A percentile compares a stretch with the other conserved stretches of the same genome.
Evolutionary conservation across 2,329 filamentous ascomycete species (phyloP).

Genomic region (Colletotrichum zoysiae): DNA sequence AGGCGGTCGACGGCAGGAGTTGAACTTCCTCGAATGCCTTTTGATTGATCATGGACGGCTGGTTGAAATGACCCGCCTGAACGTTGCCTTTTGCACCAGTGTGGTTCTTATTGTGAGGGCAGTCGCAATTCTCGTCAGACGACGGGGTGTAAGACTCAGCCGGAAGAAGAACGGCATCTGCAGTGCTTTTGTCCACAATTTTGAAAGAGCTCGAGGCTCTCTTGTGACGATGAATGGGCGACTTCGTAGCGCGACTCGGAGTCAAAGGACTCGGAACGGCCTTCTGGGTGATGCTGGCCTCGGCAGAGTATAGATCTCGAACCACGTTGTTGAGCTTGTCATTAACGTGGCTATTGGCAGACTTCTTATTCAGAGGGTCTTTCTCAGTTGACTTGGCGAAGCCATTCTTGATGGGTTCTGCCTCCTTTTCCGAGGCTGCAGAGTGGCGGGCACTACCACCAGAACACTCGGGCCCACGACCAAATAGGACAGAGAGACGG

Average conservation of each 20-base stretch:
- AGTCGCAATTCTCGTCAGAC: background rate
- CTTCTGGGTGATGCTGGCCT: background rate
- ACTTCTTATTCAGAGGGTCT: background rate
- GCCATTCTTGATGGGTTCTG: background rate
- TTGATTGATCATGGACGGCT: background rate
- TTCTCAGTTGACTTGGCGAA: background rate
- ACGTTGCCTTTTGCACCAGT: background rate
- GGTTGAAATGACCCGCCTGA: background rate
- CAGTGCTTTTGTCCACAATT: conserved; percentile 20
- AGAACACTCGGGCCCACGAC: background rate
- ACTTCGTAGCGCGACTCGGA: background rate
- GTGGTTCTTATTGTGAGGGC: background rate
- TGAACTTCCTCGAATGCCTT: background rate
- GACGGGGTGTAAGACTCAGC: conserved; percentile 5
- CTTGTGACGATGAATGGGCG: conserved; percentile 31
- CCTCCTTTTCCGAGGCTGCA: background rate
- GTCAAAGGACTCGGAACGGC: background rate
- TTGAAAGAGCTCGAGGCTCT: conserved; percentile 22
- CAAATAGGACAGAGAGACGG: conserved; percentile 28
- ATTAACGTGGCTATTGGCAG: background rate
- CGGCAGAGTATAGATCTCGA: background rate
- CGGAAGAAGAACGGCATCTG: conserved; percentile 15
- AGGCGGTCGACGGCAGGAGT: background rate
- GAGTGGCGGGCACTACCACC: background rate
- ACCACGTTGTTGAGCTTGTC: background rate